A percentile compares a stretch with the other conserved stretches of the same genome.
Evolutionary conservation across 177 flowering plant genomes (phyloP).

Genomic region (Telopea speciosissima): DNA sequence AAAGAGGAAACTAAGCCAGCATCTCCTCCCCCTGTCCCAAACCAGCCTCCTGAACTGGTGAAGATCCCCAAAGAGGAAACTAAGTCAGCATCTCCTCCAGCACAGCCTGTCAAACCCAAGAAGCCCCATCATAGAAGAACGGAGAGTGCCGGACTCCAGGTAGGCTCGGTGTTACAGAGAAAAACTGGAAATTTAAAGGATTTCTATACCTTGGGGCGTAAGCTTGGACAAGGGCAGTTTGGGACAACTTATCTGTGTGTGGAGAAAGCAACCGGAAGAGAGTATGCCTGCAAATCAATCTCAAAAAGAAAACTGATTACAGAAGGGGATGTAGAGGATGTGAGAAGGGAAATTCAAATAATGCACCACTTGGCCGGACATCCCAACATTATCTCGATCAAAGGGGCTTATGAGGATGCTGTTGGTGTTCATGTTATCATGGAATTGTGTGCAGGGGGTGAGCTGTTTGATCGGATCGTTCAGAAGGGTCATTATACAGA

Average conservation of each 20-base stretch:
- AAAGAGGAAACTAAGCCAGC: no score
- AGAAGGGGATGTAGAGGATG: conserved; percentile 74
- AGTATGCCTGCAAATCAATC: conserved; percentile 83
- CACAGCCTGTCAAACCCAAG: conserved; percentile 19
- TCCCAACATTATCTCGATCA: conserved; percentile 56
- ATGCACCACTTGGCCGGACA: conserved; percentile 83
- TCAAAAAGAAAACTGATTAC: conserved; percentile 63
- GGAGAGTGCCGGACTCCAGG: conserved; percentile 54
- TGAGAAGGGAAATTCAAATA: conserved; percentile 84
- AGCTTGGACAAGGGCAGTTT: conserved; percentile 84
- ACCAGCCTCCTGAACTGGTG: conserved; percentile 47
- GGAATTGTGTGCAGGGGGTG: conserved; percentile 89
- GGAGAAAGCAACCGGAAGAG: conserved; percentile 57
- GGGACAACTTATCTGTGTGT: conserved; percentile 68
- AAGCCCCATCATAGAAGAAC: conserved; percentile 44
- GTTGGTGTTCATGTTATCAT: conserved; percentile 85
- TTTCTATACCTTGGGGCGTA: conserved; percentile 55
- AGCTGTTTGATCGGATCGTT: conserved; percentile 80
- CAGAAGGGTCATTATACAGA: conserved; percentile 68
- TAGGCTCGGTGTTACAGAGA: conserved; percentile 48
- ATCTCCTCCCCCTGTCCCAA: conserved; percentile 20
- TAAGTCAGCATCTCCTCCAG: conserved; percentile 12
- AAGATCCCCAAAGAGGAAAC: conserved; percentile 32
- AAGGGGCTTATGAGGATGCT: conserved; percentile 76
- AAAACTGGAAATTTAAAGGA: conserved; percentile 71